A percentile compares a stretch with the other conserved stretches of the same genome.
These are phyloP conservation scores for Diaporthe caulivora DNA, from an alignment of 2,329 filamentous ascomycete species.

Conservation along the genomic window DNA sequence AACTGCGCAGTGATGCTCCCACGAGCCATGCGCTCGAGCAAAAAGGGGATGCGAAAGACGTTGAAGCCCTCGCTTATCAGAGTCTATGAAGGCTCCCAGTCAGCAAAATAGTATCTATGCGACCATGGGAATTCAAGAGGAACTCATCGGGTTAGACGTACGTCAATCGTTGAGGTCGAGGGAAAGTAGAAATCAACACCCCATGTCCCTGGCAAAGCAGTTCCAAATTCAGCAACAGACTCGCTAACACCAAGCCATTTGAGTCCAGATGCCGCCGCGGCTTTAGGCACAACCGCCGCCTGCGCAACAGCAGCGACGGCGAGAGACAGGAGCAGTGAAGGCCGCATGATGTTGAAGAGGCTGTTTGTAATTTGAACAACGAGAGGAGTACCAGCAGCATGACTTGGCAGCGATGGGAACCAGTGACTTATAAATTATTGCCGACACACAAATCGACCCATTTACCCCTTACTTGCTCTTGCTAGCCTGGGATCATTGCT, in stretches of 20 bases:
- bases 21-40: conserved; percentile 70
- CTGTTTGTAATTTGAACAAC: neutral
- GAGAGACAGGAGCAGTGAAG: neutral
- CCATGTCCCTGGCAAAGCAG: conserved; percentile 66
- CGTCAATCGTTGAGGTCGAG: conserved; percentile 58
- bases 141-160: conserved; percentile 31
- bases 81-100: conserved; percentile 46
- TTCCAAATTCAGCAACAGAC: conserved; percentile 73
- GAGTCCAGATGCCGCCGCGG: conserved; percentile 38
- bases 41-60: conserved; percentile 66
- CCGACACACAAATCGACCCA: neutral
- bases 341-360: neutral
- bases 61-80: conserved; percentile 67
- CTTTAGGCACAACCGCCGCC: conserved; percentile 9
- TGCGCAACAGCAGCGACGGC: conserved; percentile 32
- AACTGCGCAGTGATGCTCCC: conserved; percentile 56
- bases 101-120: neutral
- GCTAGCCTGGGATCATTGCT: no score
- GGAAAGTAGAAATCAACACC: conserved; percentile 73
- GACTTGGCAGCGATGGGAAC: neutral
- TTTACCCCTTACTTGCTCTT: neutral
- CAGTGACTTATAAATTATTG: neutral
- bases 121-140: no score
- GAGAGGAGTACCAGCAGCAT: no score
- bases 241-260: conserved; percentile 48